Conservation (phyloP, 768 basidiomycete species). For the Lactifluus rugatus region DNA sequence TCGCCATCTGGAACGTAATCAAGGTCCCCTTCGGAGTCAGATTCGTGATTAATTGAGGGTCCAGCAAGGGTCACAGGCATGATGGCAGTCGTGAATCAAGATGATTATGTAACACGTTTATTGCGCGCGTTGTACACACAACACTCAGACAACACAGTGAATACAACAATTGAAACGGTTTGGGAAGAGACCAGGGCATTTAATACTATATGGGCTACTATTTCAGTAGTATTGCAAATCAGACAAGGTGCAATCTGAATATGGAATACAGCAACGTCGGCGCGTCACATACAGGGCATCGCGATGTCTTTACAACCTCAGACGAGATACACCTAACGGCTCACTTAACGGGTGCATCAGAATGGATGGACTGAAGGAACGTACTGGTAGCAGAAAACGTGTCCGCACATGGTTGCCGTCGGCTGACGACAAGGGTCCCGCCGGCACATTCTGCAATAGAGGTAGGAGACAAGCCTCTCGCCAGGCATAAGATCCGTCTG, state of each 20-base stretch:
- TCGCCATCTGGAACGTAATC: slow-evolving; percentile 54
- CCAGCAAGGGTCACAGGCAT: neutral
- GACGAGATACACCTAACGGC: slow-evolving; percentile 43
- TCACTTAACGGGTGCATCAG: neutral
- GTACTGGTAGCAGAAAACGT: slow-evolving; percentile 50
- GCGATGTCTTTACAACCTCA: slow-evolving; percentile 35
- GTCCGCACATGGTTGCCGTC: slow-evolving; percentile 54
- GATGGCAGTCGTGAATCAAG: neutral
- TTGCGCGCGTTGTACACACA: neutral
- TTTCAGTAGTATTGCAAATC: neutral
- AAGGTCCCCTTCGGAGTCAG: slow-evolving; percentile 60
- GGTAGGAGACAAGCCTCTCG: slow-evolving; percentile 13
- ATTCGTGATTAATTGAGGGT: slow-evolving; percentile 25
- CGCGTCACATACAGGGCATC: slow-evolving; percentile 44
- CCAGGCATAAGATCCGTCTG: neutral
- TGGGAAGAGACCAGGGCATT: neutral
- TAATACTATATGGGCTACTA: neutral
- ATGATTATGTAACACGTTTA: slow-evolving; percentile 13
- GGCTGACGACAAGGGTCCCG: slow-evolving; percentile 41
- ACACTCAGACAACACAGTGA: neutral
- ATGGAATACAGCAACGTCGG: slow-evolving; percentile 46
- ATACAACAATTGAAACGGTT: neutral
- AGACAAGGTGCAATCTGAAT: slow-evolving; percentile 36
- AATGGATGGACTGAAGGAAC: slow-evolving; percentile 17
- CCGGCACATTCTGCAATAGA: slow-evolving; percentile 41